Evolutionary conservation across 805 yeast genomes (phyloP).

Genomic region (Kuraishia floccosa): DNA sequence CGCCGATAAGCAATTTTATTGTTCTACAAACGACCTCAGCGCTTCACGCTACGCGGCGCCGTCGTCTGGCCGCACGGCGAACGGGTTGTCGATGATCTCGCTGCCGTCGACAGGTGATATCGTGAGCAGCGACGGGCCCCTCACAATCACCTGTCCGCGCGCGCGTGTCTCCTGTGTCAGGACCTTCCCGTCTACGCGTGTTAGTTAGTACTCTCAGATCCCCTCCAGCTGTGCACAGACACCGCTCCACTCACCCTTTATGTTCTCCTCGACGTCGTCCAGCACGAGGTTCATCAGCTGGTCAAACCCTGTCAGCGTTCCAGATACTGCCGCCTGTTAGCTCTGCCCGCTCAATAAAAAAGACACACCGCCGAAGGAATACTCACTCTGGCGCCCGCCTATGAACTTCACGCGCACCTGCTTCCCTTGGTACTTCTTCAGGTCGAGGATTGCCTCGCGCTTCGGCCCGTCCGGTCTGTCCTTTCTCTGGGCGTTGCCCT

Average conservation of each 20-base stretch:
- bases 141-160: conserved; percentile 71
- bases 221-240: background rate
- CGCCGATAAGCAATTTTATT: background rate
- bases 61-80: conserved; percentile 13
- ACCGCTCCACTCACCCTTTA: conserved; percentile 42
- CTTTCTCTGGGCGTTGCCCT: conserved; percentile 5
- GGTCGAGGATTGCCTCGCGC: conserved; percentile 80
- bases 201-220: background rate
- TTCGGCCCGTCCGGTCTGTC: conserved; percentile 58
- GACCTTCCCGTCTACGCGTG: conserved; percentile 39
- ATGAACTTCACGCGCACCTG: conserved; percentile 66
- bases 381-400: conserved; percentile 63
- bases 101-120: conserved; percentile 68
- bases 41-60: no score
- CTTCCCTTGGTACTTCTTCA: conserved; percentile 66
- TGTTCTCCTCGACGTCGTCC: conserved; percentile 56
- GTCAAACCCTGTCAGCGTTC: conserved; percentile 75
- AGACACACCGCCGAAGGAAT: background rate
- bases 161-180: conserved; percentile 49
- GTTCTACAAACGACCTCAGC: background rate
- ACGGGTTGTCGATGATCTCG: conserved; percentile 63
- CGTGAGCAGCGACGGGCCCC: conserved; percentile 73
- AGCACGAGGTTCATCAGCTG: conserved; percentile 72
- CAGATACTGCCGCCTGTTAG: conserved; percentile 36
- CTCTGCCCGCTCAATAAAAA: background rate